Conservation (phyloP, 108 stramenopile genomes). For the Parietichytrium sp. region DNA sequence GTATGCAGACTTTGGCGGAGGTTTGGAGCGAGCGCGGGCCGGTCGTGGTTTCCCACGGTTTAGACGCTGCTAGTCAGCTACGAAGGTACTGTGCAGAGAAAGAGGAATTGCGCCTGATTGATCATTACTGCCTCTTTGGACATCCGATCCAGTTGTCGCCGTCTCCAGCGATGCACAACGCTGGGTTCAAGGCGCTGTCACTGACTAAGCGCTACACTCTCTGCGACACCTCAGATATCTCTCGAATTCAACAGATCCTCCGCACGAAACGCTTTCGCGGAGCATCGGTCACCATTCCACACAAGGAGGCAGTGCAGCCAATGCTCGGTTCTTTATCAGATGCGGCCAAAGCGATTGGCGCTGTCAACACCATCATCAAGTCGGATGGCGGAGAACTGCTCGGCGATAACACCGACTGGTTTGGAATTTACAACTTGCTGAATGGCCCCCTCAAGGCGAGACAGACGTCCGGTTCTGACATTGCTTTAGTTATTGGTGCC, state of each 20-base stretch:
- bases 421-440: constrained; percentile 71
- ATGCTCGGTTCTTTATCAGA: constrained; percentile 63
- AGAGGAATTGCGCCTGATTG: no score
- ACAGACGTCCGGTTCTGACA: not conserved
- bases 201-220: constrained; percentile 80
- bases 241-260: not conserved
- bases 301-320: constrained; percentile 92
- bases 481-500: constrained; percentile 84
- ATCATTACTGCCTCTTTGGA: constrained; percentile 78
- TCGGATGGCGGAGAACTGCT: not conserved
- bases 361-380: constrained; percentile 85
- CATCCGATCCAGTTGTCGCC: constrained; percentile 88
- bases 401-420: constrained; percentile 99
- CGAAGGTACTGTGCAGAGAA: not conserved
- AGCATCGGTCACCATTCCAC: constrained; percentile 92
- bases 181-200: constrained; percentile 77
- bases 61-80: not conserved
- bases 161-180: constrained; percentile 91
- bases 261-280: constrained; percentile 73
- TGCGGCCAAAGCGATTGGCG: constrained; percentile 88
- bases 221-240: constrained; percentile 29
- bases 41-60: not conserved
- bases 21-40: no score
- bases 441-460: not conserved
- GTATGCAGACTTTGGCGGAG: no score